phyloP scores from a whole-genome alignment of 257 asterid species.

The Primulina huaijiensis region DNA sequence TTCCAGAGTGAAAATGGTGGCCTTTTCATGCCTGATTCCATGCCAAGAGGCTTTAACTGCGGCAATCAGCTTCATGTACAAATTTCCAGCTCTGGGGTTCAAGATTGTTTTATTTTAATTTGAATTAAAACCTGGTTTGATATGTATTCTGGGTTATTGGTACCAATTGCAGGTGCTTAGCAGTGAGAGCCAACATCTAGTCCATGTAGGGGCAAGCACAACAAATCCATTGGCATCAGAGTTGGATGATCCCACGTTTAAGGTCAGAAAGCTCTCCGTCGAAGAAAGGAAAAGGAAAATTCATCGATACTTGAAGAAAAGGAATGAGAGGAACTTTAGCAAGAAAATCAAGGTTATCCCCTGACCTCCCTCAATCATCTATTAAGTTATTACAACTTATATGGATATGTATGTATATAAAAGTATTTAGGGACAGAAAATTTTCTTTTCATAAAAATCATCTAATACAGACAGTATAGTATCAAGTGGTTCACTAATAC shows the following conservation, averaged over 20 bases:
- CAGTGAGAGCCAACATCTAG: slow-evolving; percentile 60
- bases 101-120: background rate
- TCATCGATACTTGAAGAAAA: slow-evolving; percentile 76
- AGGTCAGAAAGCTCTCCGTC: slow-evolving; percentile 69
- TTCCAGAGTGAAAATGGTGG: slow-evolving; percentile 64
- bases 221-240: slow-evolving; percentile 58
- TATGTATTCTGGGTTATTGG: background rate
- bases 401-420: too few relatives aligned
- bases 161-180: slow-evolving; percentile 44
- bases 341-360: slow-evolving; percentile 79
- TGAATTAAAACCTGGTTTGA: background rate
- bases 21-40: slow-evolving; percentile 47
- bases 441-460: too few relatives aligned
- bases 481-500: background rate
- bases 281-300: slow-evolving; percentile 90
- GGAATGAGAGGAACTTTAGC: slow-evolving; percentile 86
- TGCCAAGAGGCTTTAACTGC: slow-evolving; percentile 53
- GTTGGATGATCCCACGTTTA: slow-evolving; percentile 67
- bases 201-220: slow-evolving; percentile 47
- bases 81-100: background rate
- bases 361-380: slow-evolving; percentile 13
- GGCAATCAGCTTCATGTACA: slow-evolving; percentile 70
- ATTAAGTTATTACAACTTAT: background rate
- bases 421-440: background rate
- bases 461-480: too few relatives aligned